Percentiles rank a stretch among this genome's conserved stretches.
Evolutionary conservation across 495 filamentous ascomycete genomes (phyloP).

Genomic region (Penicillium manginii): DNA sequence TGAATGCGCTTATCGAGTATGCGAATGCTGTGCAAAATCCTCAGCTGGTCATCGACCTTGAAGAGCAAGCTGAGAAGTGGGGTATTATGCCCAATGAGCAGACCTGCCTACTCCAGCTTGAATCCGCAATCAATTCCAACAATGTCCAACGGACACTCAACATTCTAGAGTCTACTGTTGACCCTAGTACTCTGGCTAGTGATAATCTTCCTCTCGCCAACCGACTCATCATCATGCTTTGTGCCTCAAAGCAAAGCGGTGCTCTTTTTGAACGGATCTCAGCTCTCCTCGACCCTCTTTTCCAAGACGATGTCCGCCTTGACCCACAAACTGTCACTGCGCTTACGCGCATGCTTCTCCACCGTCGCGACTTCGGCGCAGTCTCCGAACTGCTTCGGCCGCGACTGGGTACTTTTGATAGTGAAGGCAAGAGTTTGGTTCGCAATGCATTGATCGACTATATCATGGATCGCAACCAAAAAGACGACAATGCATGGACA

Average conservation of each 20-base stretch:
- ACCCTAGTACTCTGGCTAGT: slow-evolving; percentile 52
- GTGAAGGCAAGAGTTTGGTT: slow-evolving; percentile 64
- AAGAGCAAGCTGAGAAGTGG: slow-evolving; percentile 62
- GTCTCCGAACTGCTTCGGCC: slow-evolving; percentile 75
- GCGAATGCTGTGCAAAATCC: slow-evolving; percentile 71
- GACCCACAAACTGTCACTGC: slow-evolving; percentile 72
- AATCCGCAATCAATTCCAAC: slow-evolving; percentile 68
- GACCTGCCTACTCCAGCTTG: slow-evolving; percentile 74
- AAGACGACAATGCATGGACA: slow-evolving; percentile 69
- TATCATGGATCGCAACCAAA: slow-evolving; percentile 62
- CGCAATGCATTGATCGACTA: slow-evolving; percentile 66
- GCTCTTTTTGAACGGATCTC: slow-evolving; percentile 68
- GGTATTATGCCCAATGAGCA: slow-evolving; percentile 63
- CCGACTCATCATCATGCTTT: slow-evolving; percentile 75
- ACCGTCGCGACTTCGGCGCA: slow-evolving; percentile 71
- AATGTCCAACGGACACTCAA: slow-evolving; percentile 69
- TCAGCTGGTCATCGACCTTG: slow-evolving; percentile 73
- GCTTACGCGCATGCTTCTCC: slow-evolving; percentile 70
- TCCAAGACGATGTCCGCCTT: slow-evolving; percentile 68
- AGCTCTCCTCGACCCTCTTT: slow-evolving; percentile 73
- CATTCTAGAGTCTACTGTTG: slow-evolving; percentile 63
- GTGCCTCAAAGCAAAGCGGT: slow-evolving; percentile 50
- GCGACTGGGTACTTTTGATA: slow-evolving; percentile 63
- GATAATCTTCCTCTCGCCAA: slow-evolving; percentile 70
- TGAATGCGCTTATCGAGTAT: slow-evolving; percentile 75